Evolutionary conservation across 2,329 filamentous ascomycete species (phyloP).

Genomic region (Amesomyces nigricolor): DNA sequence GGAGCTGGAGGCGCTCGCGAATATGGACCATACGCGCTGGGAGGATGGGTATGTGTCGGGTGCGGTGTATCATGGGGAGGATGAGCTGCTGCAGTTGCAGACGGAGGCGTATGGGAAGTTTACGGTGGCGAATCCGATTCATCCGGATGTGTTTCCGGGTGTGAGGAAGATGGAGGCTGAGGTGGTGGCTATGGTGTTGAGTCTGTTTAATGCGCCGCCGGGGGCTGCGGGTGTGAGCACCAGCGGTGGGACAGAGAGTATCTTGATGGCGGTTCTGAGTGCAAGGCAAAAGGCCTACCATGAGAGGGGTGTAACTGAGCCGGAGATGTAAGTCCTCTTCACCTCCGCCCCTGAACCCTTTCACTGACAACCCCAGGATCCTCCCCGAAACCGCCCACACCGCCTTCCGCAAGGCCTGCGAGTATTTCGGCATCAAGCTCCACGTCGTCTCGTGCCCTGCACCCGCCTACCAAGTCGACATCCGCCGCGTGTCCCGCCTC

Average conservation of each 20-base stretch:
- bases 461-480: conserved; percentile 77
- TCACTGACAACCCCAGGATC: conserved; percentile 54
- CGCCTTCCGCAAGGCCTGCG: conserved; percentile 88
- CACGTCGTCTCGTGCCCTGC: conserved; percentile 84
- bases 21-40: conserved; percentile 92
- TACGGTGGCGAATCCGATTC: conserved; percentile 91
- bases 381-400: conserved; percentile 92
- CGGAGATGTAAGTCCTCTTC: conserved; percentile 67
- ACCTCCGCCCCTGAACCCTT: neutral
- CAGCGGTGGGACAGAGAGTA: conserved; percentile 90
- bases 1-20: conserved; percentile 72
- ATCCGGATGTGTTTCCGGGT: conserved; percentile 96
- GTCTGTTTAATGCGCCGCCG: conserved; percentile 83
- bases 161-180: conserved; percentile 99
- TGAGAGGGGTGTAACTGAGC: conserved; percentile 83
- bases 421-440: conserved; percentile 95
- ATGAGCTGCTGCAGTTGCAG: conserved; percentile 75
- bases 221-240: conserved; percentile 84
- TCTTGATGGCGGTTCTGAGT: conserved; percentile 88
- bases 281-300: conserved; percentile 82
- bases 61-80: conserved; percentile 92
- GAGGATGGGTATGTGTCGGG: conserved; percentile 93
- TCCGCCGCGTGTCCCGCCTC: conserved; percentile 70
- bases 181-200: conserved; percentile 89
- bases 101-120: conserved; percentile 91